Conservation (phyloP, 2,329 filamentous ascomycete species). For the Zasmidium cellare region DNA sequence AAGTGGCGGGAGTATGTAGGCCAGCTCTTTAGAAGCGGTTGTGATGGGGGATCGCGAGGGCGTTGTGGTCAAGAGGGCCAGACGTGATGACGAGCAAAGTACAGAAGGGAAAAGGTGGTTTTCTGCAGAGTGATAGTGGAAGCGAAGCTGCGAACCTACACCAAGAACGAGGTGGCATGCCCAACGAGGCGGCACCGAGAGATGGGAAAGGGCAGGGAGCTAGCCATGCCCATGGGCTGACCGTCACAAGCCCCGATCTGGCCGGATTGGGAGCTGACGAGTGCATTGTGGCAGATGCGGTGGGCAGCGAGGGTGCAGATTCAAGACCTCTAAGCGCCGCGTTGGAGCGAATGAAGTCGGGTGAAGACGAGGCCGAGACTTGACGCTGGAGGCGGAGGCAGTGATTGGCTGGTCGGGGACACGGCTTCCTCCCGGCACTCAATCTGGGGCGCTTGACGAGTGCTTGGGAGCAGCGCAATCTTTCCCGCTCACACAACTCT, state of each 20-base stretch:
- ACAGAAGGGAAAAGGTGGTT: constrained; percentile 1
- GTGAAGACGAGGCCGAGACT: neutral
- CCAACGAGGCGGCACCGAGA: constrained; percentile 9
- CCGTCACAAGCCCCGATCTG: constrained; percentile 9
- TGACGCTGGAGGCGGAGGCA: neutral
- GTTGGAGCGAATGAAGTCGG: constrained; percentile 20
- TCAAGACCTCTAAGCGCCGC: constrained; percentile 22
- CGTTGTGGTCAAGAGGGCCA: constrained; percentile 1
- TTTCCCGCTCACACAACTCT: neutral
- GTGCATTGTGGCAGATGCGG: constrained; percentile 15
- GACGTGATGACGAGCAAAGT: neutral
- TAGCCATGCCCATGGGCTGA: constrained; percentile 10
- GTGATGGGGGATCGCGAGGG: constrained; percentile 6
- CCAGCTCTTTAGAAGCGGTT: neutral
- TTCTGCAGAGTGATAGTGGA: constrained; percentile 21
- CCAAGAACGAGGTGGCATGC: constrained; percentile 12
- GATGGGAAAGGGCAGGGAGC: neutral
- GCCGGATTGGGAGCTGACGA: constrained; percentile 13
- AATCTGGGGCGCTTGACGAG: neutral
- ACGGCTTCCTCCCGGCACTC: neutral
- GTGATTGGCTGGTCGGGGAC: neutral
- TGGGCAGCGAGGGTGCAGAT: constrained; percentile 23
- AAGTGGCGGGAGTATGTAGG: constrained; percentile 1
- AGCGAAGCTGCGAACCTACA: constrained; percentile 11
- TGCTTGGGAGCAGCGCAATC: neutral